phyloP scores from a whole-genome alignment of 2,329 filamentous ascomycete genomes.

The Mycosphaerella sp. region DNA sequence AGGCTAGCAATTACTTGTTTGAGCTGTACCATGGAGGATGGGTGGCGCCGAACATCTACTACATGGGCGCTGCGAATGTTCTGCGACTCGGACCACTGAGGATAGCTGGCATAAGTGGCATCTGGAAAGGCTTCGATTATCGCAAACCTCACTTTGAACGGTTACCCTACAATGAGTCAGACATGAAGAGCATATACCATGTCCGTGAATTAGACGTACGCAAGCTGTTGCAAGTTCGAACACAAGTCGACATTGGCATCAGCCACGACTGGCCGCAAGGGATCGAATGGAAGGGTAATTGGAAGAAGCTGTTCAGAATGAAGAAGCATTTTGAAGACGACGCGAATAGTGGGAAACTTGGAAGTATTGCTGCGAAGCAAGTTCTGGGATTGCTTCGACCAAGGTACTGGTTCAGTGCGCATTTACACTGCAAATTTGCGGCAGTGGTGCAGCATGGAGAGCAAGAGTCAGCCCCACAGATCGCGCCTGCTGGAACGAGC shows the following conservation, averaged over 20 bases:
- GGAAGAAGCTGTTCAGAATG: conserved; percentile 58
- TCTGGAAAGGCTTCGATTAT: conserved; percentile 91
- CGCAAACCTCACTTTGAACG: conserved; percentile 76
- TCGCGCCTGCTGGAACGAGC: not conserved
- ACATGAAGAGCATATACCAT: conserved; percentile 81
- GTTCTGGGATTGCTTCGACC: conserved; percentile 78
- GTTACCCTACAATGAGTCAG: conserved; percentile 71
- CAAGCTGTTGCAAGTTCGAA: conserved; percentile 77
- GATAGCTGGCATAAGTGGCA: conserved; percentile 85
- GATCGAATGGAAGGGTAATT: conserved; percentile 73
- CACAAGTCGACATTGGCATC: conserved; percentile 82
- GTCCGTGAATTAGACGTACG: conserved; percentile 84
- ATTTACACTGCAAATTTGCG: conserved; percentile 82
- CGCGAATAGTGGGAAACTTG: conserved; percentile 66
- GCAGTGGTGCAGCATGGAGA: conserved; percentile 52
- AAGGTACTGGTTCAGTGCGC: conserved; percentile 80
- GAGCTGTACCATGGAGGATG: conserved; percentile 96
- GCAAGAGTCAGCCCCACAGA: not conserved
- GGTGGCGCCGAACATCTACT: conserved; percentile 96
- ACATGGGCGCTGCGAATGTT: conserved; percentile 87
- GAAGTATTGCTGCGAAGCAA: conserved; percentile 70
- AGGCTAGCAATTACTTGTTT: conserved; percentile 82
- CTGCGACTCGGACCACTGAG: conserved; percentile 75
- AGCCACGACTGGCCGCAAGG: conserved; percentile 94
- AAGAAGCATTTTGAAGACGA: conserved; percentile 74